Conservation (phyloP, 2,329 filamentous ascomycete genomes). For the Diaporthe aspalathi region DNA sequence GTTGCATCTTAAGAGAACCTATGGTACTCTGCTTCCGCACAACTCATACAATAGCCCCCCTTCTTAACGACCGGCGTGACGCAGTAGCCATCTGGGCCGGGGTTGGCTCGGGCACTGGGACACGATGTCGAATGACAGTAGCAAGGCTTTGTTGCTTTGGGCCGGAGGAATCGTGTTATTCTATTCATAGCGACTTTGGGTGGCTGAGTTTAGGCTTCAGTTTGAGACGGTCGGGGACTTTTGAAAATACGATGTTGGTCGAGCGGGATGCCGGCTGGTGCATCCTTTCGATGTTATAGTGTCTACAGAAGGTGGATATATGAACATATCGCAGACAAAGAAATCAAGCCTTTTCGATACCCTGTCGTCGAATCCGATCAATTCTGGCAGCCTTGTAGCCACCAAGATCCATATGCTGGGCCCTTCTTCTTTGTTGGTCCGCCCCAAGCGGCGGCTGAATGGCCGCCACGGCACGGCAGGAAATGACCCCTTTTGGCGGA, state of each 20-base stretch:
- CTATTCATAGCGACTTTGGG: neutral
- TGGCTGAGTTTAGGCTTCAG: neutral
- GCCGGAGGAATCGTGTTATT: neutral
- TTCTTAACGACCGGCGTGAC: conserved; percentile 4
- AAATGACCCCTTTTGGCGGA: neutral
- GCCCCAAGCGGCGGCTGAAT: neutral
- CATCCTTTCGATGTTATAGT: no score
- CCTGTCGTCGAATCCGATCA: neutral
- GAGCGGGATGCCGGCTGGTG: no score
- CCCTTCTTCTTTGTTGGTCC: neutral
- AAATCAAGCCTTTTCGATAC: neutral
- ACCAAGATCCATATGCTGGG: neutral
- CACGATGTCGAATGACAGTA: neutral
- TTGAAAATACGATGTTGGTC: neutral
- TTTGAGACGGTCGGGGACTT: no score
- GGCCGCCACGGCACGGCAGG: neutral
- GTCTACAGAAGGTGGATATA: neutral
- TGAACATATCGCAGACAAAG: neutral
- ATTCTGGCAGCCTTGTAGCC: neutral
- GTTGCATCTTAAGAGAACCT: neutral
- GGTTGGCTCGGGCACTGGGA: conserved; percentile 8
- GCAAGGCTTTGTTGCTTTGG: neutral
- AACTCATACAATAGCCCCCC: neutral
- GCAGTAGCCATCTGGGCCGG: neutral
- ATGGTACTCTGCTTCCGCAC: neutral